phyloP scores from a whole-genome alignment of 768 basidiomycete genomes.

The Suillus occidentalis region DNA sequence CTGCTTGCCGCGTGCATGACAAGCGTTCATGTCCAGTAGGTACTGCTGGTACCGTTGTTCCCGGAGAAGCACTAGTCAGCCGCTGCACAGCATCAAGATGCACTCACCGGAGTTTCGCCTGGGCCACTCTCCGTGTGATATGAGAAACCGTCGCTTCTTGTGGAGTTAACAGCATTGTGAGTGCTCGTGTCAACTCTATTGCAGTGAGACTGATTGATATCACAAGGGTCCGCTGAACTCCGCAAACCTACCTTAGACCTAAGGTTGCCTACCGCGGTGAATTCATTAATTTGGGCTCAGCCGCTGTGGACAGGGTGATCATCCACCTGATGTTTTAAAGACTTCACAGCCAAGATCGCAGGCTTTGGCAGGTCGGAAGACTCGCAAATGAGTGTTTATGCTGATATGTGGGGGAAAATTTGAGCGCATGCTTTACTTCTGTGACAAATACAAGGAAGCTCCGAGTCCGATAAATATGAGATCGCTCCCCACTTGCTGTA shows the following conservation, averaged over 20 bases:
- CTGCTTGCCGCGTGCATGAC: not conserved
- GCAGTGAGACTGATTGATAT: not conserved
- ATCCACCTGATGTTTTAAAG: not conserved
- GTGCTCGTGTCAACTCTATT: not conserved
- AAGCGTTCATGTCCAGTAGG: not conserved
- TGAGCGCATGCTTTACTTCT: not conserved
- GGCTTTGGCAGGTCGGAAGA: not conserved
- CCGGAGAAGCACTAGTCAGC: not conserved
- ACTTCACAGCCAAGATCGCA: not conserved
- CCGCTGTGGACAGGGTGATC: not conserved
- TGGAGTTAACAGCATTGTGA: not conserved
- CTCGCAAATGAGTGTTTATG: not conserved
- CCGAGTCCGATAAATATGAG: not conserved
- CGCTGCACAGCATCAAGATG: not conserved
- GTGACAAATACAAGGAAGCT: not conserved
- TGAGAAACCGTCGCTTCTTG: not conserved
- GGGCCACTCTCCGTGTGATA: not conserved
- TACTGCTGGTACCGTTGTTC: not conserved
- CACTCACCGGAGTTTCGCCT: not conserved
- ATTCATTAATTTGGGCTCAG: not conserved
- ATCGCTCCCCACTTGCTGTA: not conserved
- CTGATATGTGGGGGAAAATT: not conserved
- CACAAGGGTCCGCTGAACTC: not conserved
- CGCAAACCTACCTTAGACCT: not conserved
- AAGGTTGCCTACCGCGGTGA: not conserved